Conservation (phyloP, 352 stramenopile species). For the Thraustochytrium striatum region DNA sequence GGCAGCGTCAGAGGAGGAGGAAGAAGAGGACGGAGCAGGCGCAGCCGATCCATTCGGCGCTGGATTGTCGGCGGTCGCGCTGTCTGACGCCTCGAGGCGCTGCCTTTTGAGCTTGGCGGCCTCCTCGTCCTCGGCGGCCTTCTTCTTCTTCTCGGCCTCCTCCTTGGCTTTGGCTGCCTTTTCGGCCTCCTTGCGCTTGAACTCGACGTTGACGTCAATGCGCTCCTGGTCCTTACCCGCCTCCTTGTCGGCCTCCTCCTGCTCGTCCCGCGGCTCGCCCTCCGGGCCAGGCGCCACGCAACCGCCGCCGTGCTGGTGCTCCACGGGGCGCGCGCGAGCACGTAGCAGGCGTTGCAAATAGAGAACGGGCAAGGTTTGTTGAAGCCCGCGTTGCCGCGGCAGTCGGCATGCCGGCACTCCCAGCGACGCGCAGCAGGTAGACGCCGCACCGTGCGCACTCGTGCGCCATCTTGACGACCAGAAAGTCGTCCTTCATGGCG, state of each 20-base stretch:
- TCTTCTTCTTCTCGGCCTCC: constrained; percentile 46
- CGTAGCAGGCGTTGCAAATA: constrained; percentile 33
- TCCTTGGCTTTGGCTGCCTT: constrained; percentile 54
- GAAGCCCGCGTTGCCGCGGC: constrained; percentile 29
- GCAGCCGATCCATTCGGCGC: too few relatives aligned
- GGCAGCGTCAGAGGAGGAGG: too few relatives aligned
- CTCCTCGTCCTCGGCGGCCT: constrained; percentile 21
- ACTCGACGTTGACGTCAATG: constrained; percentile 46
- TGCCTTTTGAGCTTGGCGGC: too few relatives aligned
- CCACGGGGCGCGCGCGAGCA: constrained; percentile 2
- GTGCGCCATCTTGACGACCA: constrained; percentile 89
- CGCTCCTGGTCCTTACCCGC: constrained; percentile 49
- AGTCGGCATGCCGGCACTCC: constrained; percentile 23
- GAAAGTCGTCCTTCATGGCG: constrained; percentile 98
- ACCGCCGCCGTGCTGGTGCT: constrained; percentile 35
- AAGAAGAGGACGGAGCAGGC: too few relatives aligned
- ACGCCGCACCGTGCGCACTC: constrained; percentile 37
- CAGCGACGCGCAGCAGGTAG: constrained; percentile 38
- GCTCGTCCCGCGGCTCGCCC: neutral
- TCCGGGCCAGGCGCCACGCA: neutral
- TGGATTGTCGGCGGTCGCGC: too few relatives aligned
- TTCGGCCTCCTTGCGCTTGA: constrained; percentile 42
- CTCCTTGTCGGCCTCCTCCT: constrained; percentile 44
- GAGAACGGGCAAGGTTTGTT: constrained; percentile 44
- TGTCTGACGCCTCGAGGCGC: too few relatives aligned